Evolutionary conservation across 805 yeast species (phyloP), one percentile per base, ranked within the genome.

Genomic region (Yarrowia deformans): DNA sequence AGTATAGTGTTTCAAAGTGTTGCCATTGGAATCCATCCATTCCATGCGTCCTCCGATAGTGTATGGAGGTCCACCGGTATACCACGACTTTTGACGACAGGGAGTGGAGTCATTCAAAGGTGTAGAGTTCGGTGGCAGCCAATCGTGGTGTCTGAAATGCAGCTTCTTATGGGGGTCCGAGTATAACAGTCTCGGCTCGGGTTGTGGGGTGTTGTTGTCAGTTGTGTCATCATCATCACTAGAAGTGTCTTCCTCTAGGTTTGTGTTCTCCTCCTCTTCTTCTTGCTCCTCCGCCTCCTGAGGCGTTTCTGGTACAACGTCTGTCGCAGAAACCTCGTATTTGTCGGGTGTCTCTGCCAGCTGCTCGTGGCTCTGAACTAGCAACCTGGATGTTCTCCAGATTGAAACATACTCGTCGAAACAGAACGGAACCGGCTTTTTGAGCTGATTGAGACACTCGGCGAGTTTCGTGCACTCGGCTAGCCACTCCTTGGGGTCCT

Each of bases 61-160:
- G 37, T 54, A 37, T 54, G 48, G 48, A n/a, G 48, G 48, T 29
- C 48, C 63, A 16, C 63, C 63, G 8, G 48, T 56, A 13, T 54
- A 39, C 60, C 60, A 54, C 8, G 60, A 54, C 34, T 54, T 54
- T 39, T 54, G 60, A 14, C 60, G 60, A 14, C 45, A 54, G 3
- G 60, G 60, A 23, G 8, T 7, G 1, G 60, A 54, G 35, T 54
- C 60, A 9, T 54, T 54, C 1, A 54, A 23, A 14, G 60, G 60
- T 19, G 60, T 54, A 0, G 45, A 54, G 9, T 54, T 54, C 0
- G 1, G 13, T 23, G 60, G 45, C 2, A 54, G 14, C 60, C 60
- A 54, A 0, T 35, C 34, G 3, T 19, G 60, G 8, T 23, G 45
- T 13, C 23, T 32, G 16, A 54, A 54, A 18, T 54, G 23, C 12